These are phyloP conservation scores for Tetracladium marchalianum DNA, from an alignment of 495 filamentous ascomycete genomes.

Conservation along the genomic window DNA sequence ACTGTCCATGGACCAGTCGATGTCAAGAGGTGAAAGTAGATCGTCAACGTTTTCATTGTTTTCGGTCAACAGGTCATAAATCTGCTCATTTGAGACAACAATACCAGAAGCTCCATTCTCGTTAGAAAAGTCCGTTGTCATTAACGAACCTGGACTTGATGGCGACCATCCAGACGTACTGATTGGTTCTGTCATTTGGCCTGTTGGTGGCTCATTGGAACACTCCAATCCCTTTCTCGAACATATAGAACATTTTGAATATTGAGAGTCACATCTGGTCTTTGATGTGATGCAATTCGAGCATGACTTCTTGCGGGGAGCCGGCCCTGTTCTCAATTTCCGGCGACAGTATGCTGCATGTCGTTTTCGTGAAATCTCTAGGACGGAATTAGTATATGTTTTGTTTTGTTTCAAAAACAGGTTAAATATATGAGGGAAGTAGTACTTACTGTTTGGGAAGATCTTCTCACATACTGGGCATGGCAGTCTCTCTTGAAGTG, in stretches of 20 bases:
- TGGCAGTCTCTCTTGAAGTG: no score
- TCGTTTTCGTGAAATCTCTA: no score
- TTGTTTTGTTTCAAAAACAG: no score
- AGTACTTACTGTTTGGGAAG: no score
- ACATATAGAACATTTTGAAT: conserved; percentile 5
- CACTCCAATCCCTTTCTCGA: background rate
- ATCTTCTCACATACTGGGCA: no score
- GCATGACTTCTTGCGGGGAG: conserved; percentile 4
- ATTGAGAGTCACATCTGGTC: background rate
- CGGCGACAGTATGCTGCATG: no score
- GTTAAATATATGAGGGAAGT: no score
- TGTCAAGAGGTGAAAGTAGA: no score
- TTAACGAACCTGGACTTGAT: background rate
- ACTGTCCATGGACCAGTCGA: no score
- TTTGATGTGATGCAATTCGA: conserved; percentile 4
- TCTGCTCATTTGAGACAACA: background rate
- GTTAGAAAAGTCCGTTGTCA: background rate
- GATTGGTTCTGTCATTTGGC: background rate
- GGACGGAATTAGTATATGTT: no score
- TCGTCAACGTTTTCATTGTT: no score
- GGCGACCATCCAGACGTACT: background rate
- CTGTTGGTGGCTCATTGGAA: background rate
- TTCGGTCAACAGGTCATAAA: background rate
- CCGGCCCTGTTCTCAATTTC: no score
- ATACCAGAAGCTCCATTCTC: background rate